These are phyloP conservation scores for Boechera divaricarpa DNA, from an alignment of 345 rosid species.

Conservation along the genomic window DNA sequence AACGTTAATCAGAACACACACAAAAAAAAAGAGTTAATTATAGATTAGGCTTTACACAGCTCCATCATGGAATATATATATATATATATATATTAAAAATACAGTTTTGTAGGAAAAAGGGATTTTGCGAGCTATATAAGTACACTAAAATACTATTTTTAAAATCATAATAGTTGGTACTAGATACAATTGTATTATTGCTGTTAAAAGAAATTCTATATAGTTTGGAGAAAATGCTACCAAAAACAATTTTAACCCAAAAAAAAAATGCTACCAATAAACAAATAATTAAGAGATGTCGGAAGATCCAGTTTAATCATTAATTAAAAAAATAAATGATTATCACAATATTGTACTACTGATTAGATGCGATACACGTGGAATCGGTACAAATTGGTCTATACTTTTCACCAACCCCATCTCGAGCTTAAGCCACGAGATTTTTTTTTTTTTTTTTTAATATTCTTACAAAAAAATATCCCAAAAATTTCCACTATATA, in stretches of 20 bases:
- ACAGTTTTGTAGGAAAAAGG: neutral
- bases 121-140: neutral
- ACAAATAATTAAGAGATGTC: conserved; percentile 16
- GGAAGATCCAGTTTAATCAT: conserved; percentile 13
- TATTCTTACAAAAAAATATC: neutral
- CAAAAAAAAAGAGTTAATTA: neutral
- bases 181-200: neutral
- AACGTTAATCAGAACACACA: neutral
- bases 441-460: no score
- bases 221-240: conserved; percentile 10
- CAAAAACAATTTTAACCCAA: neutral
- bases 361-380: conserved; percentile 30
- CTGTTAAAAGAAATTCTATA: neutral
- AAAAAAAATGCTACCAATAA: conserved; percentile 1
- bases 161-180: neutral
- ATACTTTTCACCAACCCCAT: conserved; percentile 46
- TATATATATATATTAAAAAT: neutral
- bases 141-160: neutral
- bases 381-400: conserved; percentile 5
- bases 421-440: conserved; percentile 8
- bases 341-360: conserved; percentile 13
- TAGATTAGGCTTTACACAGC: neutral
- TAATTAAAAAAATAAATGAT: neutral
- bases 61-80: neutral
- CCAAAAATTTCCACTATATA: conserved; percentile 11